Evolutionary conservation across 306 rosid genomes (phyloP).

Genomic region (Phaseolus lunatus): DNA sequence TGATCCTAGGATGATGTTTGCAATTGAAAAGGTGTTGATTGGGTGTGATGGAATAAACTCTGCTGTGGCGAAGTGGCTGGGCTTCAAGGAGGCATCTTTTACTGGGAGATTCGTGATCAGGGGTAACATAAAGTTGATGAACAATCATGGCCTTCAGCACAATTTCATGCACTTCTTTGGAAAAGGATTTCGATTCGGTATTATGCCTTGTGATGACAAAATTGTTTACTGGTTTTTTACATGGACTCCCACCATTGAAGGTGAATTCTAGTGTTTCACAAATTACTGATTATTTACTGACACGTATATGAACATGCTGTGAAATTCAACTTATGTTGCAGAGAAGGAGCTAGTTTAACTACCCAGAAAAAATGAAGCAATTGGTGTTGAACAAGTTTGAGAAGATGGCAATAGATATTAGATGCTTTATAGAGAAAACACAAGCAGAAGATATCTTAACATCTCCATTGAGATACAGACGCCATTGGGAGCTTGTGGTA

Average conservation of each 20-base stretch:
- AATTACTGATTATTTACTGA: background rate
- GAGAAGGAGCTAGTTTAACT: conserved; percentile 51
- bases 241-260: conserved; percentile 65
- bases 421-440: conserved; percentile 50
- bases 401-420: conserved; percentile 50
- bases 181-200: conserved; percentile 60
- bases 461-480: conserved; percentile 56
- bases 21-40: conserved; percentile 59
- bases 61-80: conserved; percentile 68
- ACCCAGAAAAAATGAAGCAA: conserved; percentile 53
- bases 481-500: conserved; percentile 62
- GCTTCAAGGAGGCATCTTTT: conserved; percentile 54
- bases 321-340: conserved; percentile 2
- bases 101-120: conserved; percentile 62
- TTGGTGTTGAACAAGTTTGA: conserved; percentile 57
- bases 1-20: background rate
- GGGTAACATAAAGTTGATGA: conserved; percentile 44
- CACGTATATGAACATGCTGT: too few relatives aligned
- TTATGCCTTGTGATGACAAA: conserved; percentile 55
- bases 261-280: conserved; percentile 38
- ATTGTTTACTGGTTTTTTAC: conserved; percentile 63
- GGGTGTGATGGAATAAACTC: conserved; percentile 89
- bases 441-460: conserved; percentile 38
- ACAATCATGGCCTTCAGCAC: conserved; percentile 52
- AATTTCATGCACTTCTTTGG: conserved; percentile 57